These are phyloP conservation scores for Hypoxylon crocopeplum DNA, from an alignment of 495 filamentous ascomycete species.

Conservation along the genomic window DNA sequence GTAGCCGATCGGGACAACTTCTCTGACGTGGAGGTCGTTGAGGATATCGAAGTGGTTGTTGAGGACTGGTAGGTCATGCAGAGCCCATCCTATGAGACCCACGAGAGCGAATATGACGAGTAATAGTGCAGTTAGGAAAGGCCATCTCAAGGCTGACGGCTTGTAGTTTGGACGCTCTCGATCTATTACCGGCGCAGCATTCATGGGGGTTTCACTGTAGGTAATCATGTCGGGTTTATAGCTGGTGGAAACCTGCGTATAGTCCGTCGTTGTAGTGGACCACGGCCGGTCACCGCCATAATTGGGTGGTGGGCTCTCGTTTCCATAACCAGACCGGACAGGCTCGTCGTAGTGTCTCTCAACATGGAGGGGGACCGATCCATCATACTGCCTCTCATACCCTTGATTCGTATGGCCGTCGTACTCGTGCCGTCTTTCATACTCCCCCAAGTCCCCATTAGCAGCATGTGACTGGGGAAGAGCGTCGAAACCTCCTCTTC, in stretches of 20 bases:
- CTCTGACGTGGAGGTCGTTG: slow-evolving; percentile 9
- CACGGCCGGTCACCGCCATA: slow-evolving; percentile 5
- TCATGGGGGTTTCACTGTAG: slow-evolving; percentile 4
- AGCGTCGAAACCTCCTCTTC: slow-evolving; percentile 11
- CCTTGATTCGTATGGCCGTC: not conserved
- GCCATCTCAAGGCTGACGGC: slow-evolving; percentile 45
- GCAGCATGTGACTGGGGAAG: slow-evolving; percentile 15
- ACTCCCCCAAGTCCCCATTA: slow-evolving; percentile 4
- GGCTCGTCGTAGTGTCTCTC: no score
- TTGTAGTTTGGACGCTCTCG: slow-evolving; percentile 41
- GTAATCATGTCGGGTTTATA: slow-evolving; percentile 21
- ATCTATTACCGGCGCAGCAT: not conserved
- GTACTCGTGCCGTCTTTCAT: slow-evolving; percentile 10
- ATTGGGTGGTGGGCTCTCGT: no score
- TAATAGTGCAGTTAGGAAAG: slow-evolving; percentile 37
- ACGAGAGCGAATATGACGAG: slow-evolving; percentile 31
- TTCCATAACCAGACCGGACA: no score
- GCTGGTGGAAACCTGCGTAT: slow-evolving; percentile 8
- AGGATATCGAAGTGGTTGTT: slow-evolving; percentile 17
- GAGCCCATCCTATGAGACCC: slow-evolving; percentile 33
- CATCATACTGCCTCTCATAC: not conserved
- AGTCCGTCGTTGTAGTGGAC: slow-evolving; percentile 12
- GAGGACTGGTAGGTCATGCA: slow-evolving; percentile 34
- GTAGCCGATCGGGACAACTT: not conserved
- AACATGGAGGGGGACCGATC: no score